Evolutionary conservation across 164 flowering plant genomes (phyloP).

Genomic region (Nymphaea thermarum): DNA sequence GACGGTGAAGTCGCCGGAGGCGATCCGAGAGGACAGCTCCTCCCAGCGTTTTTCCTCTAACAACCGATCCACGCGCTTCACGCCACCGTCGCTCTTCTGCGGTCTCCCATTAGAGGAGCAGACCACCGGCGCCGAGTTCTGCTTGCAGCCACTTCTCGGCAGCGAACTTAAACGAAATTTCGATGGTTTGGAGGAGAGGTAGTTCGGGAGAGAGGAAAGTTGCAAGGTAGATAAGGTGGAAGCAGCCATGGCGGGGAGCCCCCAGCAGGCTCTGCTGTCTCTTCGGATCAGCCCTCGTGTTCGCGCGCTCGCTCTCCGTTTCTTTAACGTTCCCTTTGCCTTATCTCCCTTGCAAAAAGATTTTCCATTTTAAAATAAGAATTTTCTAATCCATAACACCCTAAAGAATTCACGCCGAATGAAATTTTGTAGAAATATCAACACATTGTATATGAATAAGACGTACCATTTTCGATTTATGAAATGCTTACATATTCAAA

Average conservation of each 20-base stretch:
- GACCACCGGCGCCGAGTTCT: constrained; percentile 20
- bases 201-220: constrained; percentile 5
- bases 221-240: constrained; percentile 8
- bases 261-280: no score
- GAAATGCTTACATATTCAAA: no score
- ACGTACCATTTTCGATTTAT: no score
- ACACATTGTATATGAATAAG: no score
- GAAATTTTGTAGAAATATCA: no score
- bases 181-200: constrained; percentile 1
- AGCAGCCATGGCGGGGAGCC: constrained; percentile 10
- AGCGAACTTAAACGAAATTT: constrained; percentile 3
- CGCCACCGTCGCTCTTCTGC: constrained; percentile 22
- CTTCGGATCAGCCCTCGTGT: no score
- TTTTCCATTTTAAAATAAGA: no score
- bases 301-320: no score
- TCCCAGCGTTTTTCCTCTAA: constrained; percentile 62
- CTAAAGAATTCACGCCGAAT: no score
- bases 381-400: no score
- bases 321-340: no score
- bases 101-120: constrained; percentile 47
- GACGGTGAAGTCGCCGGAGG: constrained; percentile 88
- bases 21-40: constrained; percentile 67
- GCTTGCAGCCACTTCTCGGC: constrained; percentile 4
- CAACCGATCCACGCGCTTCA: constrained; percentile 34
- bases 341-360: no score